phyloP scores from a whole-genome alignment of 257 asterid species.

The Asclepias syriaca region DNA sequence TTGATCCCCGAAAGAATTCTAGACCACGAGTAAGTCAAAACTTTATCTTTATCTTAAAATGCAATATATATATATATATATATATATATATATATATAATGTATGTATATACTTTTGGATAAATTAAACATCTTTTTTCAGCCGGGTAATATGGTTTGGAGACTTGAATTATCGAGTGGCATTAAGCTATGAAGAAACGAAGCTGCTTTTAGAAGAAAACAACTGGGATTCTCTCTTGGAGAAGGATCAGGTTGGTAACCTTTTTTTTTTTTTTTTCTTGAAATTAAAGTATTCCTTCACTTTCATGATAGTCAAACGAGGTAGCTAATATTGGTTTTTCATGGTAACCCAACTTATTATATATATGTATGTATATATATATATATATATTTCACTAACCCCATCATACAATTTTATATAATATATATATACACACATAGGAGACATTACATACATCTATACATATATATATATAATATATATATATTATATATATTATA shows the following conservation, averaged over 20 bases:
- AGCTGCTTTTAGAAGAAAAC: slow-evolving; percentile 57
- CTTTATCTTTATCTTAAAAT: background rate
- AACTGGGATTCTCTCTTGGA: slow-evolving; percentile 79
- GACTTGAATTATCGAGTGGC: slow-evolving; percentile 89
- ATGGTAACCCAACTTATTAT: background rate
- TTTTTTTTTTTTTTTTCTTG: background rate
- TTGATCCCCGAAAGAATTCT: slow-evolving; percentile 48
- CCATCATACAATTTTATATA: too few relatives aligned
- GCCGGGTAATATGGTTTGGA: slow-evolving; percentile 91
- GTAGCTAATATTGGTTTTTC: slow-evolving; percentile 11
- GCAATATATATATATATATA: too few relatives aligned
- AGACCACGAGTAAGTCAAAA: slow-evolving; percentile 65
- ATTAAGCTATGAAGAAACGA: slow-evolving; percentile 76
- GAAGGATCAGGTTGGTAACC: slow-evolving; percentile 75
- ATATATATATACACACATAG: too few relatives aligned
- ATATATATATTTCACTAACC: too few relatives aligned
- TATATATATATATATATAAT: too few relatives aligned
- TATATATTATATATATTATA: too few relatives aligned
- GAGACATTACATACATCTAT: too few relatives aligned
- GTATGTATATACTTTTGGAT: background rate
- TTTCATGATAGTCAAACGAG: slow-evolving; percentile 21
- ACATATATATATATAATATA: too few relatives aligned
- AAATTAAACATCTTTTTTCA: slow-evolving; percentile 19
- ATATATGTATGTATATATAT: too few relatives aligned
- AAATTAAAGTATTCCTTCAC: background rate